Evolutionary conservation across 139 green algal species (phyloP), one percentile per base, ranked within the genome.

Genomic region (Tetradesmus obliquus): DNA sequence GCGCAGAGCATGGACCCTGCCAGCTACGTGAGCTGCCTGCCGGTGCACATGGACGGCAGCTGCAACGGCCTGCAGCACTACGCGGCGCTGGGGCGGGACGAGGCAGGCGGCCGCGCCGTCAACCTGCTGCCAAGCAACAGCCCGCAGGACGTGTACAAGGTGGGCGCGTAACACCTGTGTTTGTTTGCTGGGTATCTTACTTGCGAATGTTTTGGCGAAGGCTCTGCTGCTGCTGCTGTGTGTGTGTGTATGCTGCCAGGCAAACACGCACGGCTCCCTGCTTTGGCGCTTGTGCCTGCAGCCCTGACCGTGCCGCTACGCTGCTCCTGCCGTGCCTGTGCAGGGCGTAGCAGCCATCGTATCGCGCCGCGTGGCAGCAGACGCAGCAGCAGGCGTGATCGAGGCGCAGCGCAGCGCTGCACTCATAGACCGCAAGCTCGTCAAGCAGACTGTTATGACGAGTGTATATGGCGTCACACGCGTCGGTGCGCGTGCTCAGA

Each of bases 401-500:
- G 74, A 55, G 3, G 89, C 89, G 3, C 51, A 51, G 60, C 89
- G 89, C 62, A 54, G 80, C 7, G 81, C 79, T 4, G 55, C 20
- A 3, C 81, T 88, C 19, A 82, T 99, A 1, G 96, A 99, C 92
- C 96, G 98, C 51, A 99, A 99, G 95, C 94, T 99, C 54, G 98
- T 99, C 53, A 99, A 99, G 94, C 98, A 99, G 94, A 99, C 98
- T n/a, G 98, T 99, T 2, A 99, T 99, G 98, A 99, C 98, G 9
- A 98, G 96, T 45, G 98, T 99, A 86, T 99, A 99, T 79, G 98
- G 98, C 66, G 98, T 99, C 5, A 99, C 98, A 0, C 96, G 97
- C 72, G 91, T 99, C 0, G 98, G 98, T 15, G 98, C 98, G 13
- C 94, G 97, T 3, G 87, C 96, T 55, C 98, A 99, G 96, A 97